These are phyloP conservation scores for Tremellales sp. DNA, from an alignment of 1,284 basidiomycete species.

Conservation along the genomic window DNA sequence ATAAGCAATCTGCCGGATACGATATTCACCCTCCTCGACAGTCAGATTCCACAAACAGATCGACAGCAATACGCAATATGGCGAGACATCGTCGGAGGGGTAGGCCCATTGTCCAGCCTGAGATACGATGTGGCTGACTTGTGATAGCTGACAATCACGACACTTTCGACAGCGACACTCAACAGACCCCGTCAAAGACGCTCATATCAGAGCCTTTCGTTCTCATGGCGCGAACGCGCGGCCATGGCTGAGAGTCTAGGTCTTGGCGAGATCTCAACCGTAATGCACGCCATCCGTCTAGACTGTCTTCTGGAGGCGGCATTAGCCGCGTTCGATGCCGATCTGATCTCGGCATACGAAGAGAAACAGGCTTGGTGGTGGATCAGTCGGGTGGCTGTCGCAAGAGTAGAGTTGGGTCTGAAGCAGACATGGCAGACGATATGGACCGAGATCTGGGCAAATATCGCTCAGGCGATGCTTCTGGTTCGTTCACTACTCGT, in stretches of 20 bases:
- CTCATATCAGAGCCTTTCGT: constrained; percentile 17
- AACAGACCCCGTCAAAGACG: constrained; percentile 34
- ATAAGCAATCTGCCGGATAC: constrained; percentile 4
- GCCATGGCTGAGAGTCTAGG: constrained; percentile 15
- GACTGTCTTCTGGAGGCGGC: constrained; percentile 36
- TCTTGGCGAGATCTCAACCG: constrained; percentile 1
- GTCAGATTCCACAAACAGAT: constrained; percentile 5
- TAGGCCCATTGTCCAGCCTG: constrained; percentile 11
- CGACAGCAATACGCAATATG: constrained; percentile 14
- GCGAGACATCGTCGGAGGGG: constrained; percentile 26
- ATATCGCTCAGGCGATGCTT: constrained; percentile 21
- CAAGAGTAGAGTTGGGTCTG: neutral
- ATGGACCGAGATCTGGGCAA: no score
- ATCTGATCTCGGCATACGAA: constrained; percentile 21
- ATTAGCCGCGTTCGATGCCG: constrained; percentile 21
- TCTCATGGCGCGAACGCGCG: constrained; percentile 30
- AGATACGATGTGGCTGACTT: neutral
- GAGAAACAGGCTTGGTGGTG: constrained; percentile 37
- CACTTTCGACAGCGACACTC: constrained; percentile 2
- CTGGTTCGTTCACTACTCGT: constrained; percentile 31
- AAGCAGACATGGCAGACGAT: constrained; percentile 18
- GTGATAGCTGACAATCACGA: constrained; percentile 3
- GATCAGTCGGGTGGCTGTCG: constrained; percentile 15
- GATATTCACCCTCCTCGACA: constrained; percentile 5
- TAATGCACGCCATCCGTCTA: constrained; percentile 22